A percentile compares a stretch with the other conserved stretches of the same genome.
Conservation (phyloP, 139 green algal genomes). For the Chlamydomonas schloesseri region DNA sequence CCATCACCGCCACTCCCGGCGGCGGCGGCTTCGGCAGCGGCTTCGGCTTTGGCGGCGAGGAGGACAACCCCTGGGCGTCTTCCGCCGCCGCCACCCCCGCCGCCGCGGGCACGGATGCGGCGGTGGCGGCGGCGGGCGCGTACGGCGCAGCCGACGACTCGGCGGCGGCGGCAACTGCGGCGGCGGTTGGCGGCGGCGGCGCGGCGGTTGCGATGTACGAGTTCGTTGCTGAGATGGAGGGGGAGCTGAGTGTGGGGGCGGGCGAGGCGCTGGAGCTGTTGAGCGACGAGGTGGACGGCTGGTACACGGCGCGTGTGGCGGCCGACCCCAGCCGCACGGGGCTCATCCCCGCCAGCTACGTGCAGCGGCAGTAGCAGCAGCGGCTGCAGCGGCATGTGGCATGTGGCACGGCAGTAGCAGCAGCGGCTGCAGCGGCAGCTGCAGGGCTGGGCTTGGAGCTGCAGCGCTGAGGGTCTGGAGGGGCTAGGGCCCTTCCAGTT, state of each 20-base stretch:
- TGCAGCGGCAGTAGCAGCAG: conserved; percentile 13
- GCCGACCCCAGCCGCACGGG: not conserved
- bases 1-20: too few relatives aligned
- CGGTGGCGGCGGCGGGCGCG: not conserved
- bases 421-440: too few relatives aligned
- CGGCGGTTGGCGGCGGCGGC: not conserved
- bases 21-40: too few relatives aligned
- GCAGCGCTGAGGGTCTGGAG: too few relatives aligned
- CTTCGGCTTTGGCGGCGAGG: too few relatives aligned
- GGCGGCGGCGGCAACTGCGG: not conserved
- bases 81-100: too few relatives aligned
- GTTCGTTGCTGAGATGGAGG: conserved; percentile 65
- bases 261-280: conserved; percentile 60
- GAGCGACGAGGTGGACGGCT: conserved; percentile 71
- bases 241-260: conserved; percentile 58
- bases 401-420: too few relatives aligned
- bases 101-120: not conserved
- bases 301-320: conserved; percentile 53
- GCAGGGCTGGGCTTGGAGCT: too few relatives aligned
- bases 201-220: conserved; percentile 49
- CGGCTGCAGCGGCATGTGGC: not conserved
- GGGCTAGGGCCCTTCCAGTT: too few relatives aligned
- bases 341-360: conserved; percentile 31
- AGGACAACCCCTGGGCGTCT: too few relatives aligned
- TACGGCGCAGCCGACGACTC: not conserved